Conservation (phyloP, 2,329 filamentous ascomycete species). For the Aspergillus novoparasiticus region DNA sequence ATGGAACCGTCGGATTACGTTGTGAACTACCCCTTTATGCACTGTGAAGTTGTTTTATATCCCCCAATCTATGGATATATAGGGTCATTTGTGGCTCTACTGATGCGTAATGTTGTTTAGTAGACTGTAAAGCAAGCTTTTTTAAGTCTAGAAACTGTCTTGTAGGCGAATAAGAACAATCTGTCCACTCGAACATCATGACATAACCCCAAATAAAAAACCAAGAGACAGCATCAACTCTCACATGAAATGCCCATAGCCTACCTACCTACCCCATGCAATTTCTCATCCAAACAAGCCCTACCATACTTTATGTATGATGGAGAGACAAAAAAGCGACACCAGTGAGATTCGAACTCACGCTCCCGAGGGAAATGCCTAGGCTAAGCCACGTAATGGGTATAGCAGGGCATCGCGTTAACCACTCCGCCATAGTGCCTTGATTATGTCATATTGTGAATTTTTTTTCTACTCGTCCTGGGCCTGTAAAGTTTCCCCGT, state of each 20-base stretch:
- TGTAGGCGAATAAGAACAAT: too few relatives aligned
- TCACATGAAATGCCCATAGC: neutral
- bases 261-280: too few relatives aligned
- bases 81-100: slow-evolving; percentile 6
- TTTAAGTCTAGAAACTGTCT: neutral
- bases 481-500: too few relatives aligned
- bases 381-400: too few relatives aligned
- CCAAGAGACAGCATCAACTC: neutral
- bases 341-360: too few relatives aligned
- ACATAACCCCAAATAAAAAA: neutral
- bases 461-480: too few relatives aligned
- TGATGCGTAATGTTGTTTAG: slow-evolving; percentile 4
- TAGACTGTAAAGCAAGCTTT: neutral
- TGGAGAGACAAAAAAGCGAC: too few relatives aligned
- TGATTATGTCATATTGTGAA: too few relatives aligned
- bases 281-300: neutral
- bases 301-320: neutral
- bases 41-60: slow-evolving; percentile 19
- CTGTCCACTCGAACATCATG: neutral
- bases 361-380: too few relatives aligned
- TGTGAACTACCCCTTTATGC: slow-evolving; percentile 8
- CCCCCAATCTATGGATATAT: slow-evolving; percentile 16
- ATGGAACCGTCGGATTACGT: slow-evolving; percentile 4
- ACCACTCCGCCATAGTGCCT: too few relatives aligned
- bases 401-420: too few relatives aligned